Conservation (phyloP, 1,284 basidiomycete species). For the Farysia itapuensis region DNA sequence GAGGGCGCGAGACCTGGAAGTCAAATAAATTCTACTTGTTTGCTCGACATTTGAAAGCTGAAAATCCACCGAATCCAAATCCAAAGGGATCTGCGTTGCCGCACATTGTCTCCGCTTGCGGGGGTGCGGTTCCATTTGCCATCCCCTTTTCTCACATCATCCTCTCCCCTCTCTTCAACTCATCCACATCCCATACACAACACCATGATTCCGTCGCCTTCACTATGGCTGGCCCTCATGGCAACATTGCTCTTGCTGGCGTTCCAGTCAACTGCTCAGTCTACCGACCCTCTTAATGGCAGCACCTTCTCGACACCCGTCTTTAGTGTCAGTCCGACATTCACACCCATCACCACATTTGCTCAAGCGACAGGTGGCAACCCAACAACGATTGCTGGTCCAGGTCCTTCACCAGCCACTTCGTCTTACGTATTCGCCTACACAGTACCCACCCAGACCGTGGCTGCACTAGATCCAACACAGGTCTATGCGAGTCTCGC, state of each 20-base stretch:
- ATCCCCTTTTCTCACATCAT: conserved; percentile 27
- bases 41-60: too few relatives aligned
- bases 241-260: background rate
- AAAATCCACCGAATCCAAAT: too few relatives aligned
- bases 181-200: background rate
- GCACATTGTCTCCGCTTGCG: too few relatives aligned
- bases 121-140: too few relatives aligned
- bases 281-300: conserved; percentile 24
- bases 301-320: conserved; percentile 30
- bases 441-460: conserved; percentile 25
- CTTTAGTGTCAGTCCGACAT: conserved; percentile 22
- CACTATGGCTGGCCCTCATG: background rate
- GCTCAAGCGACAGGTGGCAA: conserved; percentile 17
- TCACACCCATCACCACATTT: conserved; percentile 42
- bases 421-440: conserved; percentile 27
- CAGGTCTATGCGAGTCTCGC: conserved; percentile 21
- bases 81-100: too few relatives aligned
- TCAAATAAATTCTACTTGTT: too few relatives aligned
- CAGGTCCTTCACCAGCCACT: conserved; percentile 37
- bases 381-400: conserved; percentile 35
- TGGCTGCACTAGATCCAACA: conserved; percentile 13
- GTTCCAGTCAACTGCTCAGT: background rate
- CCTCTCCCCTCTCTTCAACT: conserved; percentile 1
- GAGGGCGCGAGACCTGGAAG: too few relatives aligned
- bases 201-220: background rate